Evolutionary conservation across 192 early-diverging fungal species (phyloP).

Genomic region (Jimgerdemannia flammicorona): DNA sequence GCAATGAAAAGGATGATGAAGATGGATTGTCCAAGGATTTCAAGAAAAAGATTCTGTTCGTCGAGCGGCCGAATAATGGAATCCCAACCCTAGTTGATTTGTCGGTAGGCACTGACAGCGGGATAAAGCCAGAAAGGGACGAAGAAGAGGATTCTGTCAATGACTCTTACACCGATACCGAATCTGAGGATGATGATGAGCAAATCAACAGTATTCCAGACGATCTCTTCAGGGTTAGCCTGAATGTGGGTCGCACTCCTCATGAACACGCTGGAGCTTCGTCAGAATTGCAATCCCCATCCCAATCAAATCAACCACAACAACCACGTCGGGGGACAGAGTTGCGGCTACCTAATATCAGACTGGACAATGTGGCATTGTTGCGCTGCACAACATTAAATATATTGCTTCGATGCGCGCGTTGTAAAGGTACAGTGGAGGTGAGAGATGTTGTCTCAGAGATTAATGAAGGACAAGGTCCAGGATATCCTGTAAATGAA

Average conservation of each 20-base stretch:
- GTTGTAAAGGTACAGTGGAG: constrained; percentile 70
- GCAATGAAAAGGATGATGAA: constrained; percentile 10
- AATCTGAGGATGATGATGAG: constrained; percentile 18
- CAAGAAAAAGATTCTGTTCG: constrained; percentile 23
- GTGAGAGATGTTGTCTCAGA: constrained; percentile 50
- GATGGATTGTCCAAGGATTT: constrained; percentile 17
- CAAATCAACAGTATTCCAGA: background rate
- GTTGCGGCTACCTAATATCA: constrained; percentile 59
- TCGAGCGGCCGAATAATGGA: constrained; percentile 4
- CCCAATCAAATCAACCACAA: constrained; percentile 10
- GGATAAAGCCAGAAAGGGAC: constrained; percentile 21
- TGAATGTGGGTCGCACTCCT: constrained; percentile 25
- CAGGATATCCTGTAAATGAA: too few species aligned
- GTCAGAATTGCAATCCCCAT: constrained; percentile 3
- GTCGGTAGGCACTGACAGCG: constrained; percentile 2
- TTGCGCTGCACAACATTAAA: constrained; percentile 61
- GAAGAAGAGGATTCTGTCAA: constrained; percentile 23
- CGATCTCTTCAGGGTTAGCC: background rate
- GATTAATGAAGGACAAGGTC: background rate
- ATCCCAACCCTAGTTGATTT: constrained; percentile 10
- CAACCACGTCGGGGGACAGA: constrained; percentile 67
- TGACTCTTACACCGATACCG: constrained; percentile 22
- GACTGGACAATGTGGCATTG: constrained; percentile 63
- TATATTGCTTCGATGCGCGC: constrained; percentile 63
- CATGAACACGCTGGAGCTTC: background rate